A percentile compares a stretch with the other conserved stretches of the same genome.
These are phyloP conservation scores for Powellomyces hirtus DNA, from an alignment of 192 early-diverging fungal species.

Conservation along the genomic window DNA sequence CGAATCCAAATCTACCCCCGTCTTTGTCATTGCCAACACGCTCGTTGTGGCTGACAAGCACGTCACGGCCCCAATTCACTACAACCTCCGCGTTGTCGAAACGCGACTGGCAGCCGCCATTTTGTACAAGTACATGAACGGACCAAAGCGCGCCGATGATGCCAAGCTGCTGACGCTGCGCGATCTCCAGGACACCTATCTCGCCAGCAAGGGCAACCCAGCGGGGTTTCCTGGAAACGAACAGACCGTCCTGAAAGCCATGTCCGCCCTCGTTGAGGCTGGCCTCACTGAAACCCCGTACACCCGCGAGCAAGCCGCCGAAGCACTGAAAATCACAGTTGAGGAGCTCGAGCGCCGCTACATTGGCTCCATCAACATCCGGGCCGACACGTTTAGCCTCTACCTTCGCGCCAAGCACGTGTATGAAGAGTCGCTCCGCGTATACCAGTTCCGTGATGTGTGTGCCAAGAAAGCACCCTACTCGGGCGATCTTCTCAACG, in stretches of 20 bases:
- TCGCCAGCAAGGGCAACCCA: neutral
- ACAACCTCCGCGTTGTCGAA: constrained; percentile 93
- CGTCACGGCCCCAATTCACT: constrained; percentile 80
- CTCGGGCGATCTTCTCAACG: constrained; percentile 33
- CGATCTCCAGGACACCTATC: constrained; percentile 28
- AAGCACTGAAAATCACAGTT: constrained; percentile 23
- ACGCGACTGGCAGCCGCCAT: constrained; percentile 75
- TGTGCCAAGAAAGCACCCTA: constrained; percentile 42
- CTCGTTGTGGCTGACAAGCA: constrained; percentile 83
- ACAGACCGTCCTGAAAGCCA: constrained; percentile 3
- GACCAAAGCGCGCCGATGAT: neutral
- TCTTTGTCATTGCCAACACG: constrained; percentile 90
- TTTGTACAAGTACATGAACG: constrained; percentile 12
- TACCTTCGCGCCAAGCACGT: constrained; percentile 82
- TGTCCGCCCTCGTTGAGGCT: constrained; percentile 13
- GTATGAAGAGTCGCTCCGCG: constrained; percentile 75
- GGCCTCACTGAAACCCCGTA: constrained; percentile 28
- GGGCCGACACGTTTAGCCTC: constrained; percentile 68
- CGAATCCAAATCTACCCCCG: constrained; percentile 37
- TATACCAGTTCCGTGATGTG: constrained; percentile 65
- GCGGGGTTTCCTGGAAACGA: neutral
- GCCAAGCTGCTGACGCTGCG: constrained; percentile 8
- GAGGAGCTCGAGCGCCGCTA: constrained; percentile 35
- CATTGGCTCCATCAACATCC: constrained; percentile 54
- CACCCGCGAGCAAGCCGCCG: constrained; percentile 33